Evolutionary conservation across 2,329 filamentous ascomycete species (phyloP).

Genomic region (Colletotrichum shisoi): DNA sequence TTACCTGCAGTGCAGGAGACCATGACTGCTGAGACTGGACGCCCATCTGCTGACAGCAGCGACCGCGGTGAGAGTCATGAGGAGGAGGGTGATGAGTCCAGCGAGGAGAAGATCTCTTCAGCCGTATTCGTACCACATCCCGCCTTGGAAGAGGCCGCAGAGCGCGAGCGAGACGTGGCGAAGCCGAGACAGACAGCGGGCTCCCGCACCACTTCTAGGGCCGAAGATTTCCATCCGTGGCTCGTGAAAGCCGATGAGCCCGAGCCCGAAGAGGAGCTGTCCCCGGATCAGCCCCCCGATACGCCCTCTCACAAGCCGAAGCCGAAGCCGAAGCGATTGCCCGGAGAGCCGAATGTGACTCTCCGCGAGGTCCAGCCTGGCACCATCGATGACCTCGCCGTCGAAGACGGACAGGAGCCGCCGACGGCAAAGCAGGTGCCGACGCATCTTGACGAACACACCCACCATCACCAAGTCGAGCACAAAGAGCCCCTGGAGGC

Average conservation of each 20-base stretch:
- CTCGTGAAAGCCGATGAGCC: constrained; percentile 66
- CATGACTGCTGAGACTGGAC: constrained; percentile 43
- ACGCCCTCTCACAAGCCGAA: constrained; percentile 28
- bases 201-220: constrained; percentile 31
- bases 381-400: constrained; percentile 51
- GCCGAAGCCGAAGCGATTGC: constrained; percentile 31
- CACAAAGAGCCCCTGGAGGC: constrained; percentile 76
- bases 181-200: constrained; percentile 41
- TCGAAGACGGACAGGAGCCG: constrained; percentile 55
- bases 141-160: constrained; percentile 54
- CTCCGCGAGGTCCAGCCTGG: constrained; percentile 48
- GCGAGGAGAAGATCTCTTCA: constrained; percentile 86
- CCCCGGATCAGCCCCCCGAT: constrained; percentile 24
- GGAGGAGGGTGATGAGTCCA: constrained; percentile 68
- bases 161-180: constrained; percentile 44
- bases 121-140: constrained; percentile 84
- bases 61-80: constrained; percentile 53
- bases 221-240: constrained; percentile 59
- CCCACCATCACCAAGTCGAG: constrained; percentile 60
- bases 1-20: constrained; percentile 5
- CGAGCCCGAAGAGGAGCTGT: constrained; percentile 47
- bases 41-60: constrained; percentile 52
- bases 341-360: constrained; percentile 31
- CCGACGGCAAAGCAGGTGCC: constrained; percentile 48
- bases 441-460: constrained; percentile 55